These are phyloP conservation scores for Diaporthe citriasiana DNA, from an alignment of 2,329 filamentous ascomycete species.

Conservation along the genomic window DNA sequence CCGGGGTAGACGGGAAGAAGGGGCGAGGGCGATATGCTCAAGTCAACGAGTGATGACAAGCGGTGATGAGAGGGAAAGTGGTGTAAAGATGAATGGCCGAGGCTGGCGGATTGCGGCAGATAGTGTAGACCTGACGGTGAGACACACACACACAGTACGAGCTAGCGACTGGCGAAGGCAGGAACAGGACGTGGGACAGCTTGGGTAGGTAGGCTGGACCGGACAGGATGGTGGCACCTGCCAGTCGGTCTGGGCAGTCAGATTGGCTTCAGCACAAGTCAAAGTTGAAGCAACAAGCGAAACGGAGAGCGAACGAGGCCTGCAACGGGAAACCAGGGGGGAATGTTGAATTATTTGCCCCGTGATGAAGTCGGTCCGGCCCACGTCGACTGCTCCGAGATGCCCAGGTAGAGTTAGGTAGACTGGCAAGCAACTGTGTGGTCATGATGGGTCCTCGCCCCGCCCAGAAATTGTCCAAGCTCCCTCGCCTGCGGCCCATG, in stretches of 20 bases:
- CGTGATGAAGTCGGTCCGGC: background rate
- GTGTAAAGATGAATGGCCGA: slow-evolving; percentile 13
- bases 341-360: background rate
- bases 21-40: background rate
- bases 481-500: slow-evolving; percentile 10
- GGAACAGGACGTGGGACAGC: slow-evolving; percentile 1
- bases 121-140: background rate
- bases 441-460: slow-evolving; percentile 19
- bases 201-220: no score
- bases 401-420: background rate
- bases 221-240: slow-evolving; percentile 1
- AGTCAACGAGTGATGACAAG: slow-evolving; percentile 18
- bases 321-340: background rate
- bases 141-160: background rate
- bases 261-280: background rate
- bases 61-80: slow-evolving; percentile 20
- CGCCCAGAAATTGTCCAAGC: slow-evolving; percentile 25
- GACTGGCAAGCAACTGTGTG: background rate
- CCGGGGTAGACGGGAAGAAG: background rate
- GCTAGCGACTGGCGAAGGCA: slow-evolving; percentile 19
- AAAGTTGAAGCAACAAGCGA: background rate
- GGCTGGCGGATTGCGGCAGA: slow-evolving; percentile 13
- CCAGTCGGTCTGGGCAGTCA: background rate
- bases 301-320: background rate
- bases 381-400: slow-evolving; percentile 11